phyloP scores from a whole-genome alignment of 2,329 filamentous ascomycete species.

The Colletotrichum sp. region DNA sequence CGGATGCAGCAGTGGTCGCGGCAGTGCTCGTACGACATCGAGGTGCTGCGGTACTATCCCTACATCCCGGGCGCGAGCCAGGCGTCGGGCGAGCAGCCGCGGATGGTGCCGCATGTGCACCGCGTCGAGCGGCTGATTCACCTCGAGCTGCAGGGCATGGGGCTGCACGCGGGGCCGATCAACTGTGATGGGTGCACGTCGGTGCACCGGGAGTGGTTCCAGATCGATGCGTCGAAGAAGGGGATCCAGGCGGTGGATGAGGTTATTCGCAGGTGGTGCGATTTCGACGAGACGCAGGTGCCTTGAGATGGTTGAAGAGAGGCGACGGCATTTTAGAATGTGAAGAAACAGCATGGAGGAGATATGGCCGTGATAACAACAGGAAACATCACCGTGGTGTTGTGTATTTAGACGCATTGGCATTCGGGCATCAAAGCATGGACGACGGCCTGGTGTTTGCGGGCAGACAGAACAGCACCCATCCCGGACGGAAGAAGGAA shows the following conservation, averaged over 20 bases:
- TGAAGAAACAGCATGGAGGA: background rate
- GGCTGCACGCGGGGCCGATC: constrained; percentile 54
- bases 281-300: constrained; percentile 70
- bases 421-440: background rate
- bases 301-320: background rate
- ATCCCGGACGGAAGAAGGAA: background rate
- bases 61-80: constrained; percentile 60
- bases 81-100: constrained; percentile 44
- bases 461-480: background rate
- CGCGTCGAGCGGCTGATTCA: constrained; percentile 91
- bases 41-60: constrained; percentile 90
- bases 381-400: background rate
- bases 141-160: constrained; percentile 76
- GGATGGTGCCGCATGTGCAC: constrained; percentile 84
- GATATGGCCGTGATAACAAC: rapidly evolving
- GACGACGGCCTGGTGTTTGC: background rate
- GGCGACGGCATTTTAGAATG: background rate
- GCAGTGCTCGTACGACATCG: constrained; percentile 89
- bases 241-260: constrained; percentile 71
- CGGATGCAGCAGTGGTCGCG: constrained; percentile 91
- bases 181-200: constrained; percentile 80
- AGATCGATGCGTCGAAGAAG: constrained; percentile 76
- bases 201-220: constrained; percentile 95
- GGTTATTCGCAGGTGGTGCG: constrained; percentile 82
- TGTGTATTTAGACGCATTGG: background rate